Conservation (phyloP, 495 filamentous ascomycete genomes). For the Hyaloscypha bicolor region DNA sequence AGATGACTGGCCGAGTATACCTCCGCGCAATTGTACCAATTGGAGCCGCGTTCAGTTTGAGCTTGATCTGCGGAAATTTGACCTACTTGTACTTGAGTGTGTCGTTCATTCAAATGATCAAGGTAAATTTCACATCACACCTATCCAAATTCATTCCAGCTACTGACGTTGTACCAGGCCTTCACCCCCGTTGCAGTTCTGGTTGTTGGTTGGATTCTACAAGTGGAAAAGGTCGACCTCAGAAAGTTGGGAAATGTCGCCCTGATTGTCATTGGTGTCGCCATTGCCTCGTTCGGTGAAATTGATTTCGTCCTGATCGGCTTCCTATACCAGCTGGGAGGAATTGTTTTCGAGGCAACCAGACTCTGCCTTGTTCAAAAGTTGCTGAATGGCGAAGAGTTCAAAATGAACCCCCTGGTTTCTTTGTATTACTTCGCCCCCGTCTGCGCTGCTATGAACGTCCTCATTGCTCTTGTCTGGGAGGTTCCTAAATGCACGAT, state of each 20-base stretch:
- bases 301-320: constrained; percentile 88
- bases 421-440: constrained; percentile 97
- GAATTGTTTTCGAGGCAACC: constrained; percentile 87
- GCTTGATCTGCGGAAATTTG: constrained; percentile 91
- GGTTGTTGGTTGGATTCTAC: constrained; percentile 79
- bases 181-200: constrained; percentile 90
- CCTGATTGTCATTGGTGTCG: constrained; percentile 84
- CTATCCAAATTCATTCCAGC: constrained; percentile 35
- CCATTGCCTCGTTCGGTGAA: constrained; percentile 89
- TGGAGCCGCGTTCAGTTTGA: constrained; percentile 89
- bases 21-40: constrained; percentile 91
- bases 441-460: constrained; percentile 89
- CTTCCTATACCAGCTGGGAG: constrained; percentile 82
- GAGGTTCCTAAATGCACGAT: constrained; percentile 74
- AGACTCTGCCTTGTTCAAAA: constrained; percentile 91
- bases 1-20: constrained; percentile 92
- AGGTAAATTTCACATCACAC: constrained; percentile 43
- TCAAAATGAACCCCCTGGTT: constrained; percentile 97
- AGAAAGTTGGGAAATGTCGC: constrained; percentile 84
- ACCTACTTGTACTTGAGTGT: constrained; percentile 92
- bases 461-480: constrained; percentile 72
- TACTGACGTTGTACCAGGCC: constrained; percentile 45
- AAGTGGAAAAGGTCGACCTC: constrained; percentile 73
- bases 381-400: constrained; percentile 84
- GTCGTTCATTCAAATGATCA: constrained; percentile 97